Evolutionary conservation across 768 basidiomycete genomes (phyloP).

Genomic region (Pleurotus giganteus): DNA sequence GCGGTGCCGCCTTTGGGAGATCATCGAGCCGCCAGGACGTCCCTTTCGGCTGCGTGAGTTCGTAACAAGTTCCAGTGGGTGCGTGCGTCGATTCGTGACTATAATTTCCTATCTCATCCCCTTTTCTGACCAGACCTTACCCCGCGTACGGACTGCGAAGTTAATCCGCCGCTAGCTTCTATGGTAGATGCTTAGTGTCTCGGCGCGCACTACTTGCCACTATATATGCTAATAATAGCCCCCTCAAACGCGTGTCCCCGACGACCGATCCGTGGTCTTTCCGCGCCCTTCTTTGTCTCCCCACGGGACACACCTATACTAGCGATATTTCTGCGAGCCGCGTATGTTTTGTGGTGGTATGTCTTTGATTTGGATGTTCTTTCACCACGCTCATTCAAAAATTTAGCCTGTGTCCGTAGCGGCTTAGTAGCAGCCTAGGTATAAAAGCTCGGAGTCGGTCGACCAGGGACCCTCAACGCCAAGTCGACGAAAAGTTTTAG

Average conservation of each 20-base stretch:
- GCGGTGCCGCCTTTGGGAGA: no score
- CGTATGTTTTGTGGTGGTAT: not conserved
- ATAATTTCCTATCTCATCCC: not conserved
- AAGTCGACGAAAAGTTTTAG: not conserved
- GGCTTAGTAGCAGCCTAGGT: no score
- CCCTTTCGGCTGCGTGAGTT: not conserved
- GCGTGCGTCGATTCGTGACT: no score
- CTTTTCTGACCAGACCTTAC: no score
- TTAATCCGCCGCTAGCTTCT: not conserved
- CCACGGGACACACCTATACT: not conserved
- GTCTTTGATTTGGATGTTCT: not conserved
- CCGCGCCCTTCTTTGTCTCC: not conserved
- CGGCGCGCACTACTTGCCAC: not conserved
- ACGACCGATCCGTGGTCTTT: not conserved
- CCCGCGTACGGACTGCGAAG: not conserved
- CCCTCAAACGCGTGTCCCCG: not conserved
- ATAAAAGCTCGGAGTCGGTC: not conserved
- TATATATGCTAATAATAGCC: not conserved
- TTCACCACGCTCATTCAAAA: not conserved
- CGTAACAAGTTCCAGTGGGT: not conserved
- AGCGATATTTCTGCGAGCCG: not conserved
- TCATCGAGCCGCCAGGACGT: no score
- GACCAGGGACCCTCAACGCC: not conserved
- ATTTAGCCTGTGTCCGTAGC: not conserved
- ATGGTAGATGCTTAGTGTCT: not conserved